Base-by-base conservation (phyloP, 148 eudicot species). In the Cornus kousa region DNA sequence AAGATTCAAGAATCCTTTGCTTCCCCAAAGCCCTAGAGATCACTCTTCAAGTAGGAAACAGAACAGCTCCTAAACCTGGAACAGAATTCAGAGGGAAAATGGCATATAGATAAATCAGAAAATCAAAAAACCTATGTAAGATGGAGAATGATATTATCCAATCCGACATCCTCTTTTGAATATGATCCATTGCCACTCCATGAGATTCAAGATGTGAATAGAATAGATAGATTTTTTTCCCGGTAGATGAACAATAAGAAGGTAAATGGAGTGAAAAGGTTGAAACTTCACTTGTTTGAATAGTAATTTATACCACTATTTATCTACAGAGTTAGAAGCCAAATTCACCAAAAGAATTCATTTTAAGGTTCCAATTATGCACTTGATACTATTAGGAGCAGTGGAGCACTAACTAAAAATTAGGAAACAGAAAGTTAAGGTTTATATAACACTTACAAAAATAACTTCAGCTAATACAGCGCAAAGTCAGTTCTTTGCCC, bases 1-100 rank as follows among this genome's bases (percentile, higher is more conserved):
- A 28, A 64, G 20, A 7, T 22, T 13, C 48, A 48, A 37, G 73
- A 33, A 43, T 73, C 55, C 46, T 72, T 28, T 40, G 22, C 46
- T 24, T 46, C 20, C 76, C 80, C 12, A 3, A 24, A 57, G 24
- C 24, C n/a, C 7, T 64, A 13, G 31, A 9, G 14, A 69, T 78
- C 64, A 73, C 33, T 40, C 31, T 57, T 60, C 67, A 74, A 72
- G 67, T 59, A 22, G 57, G 69, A 40, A 33, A 35, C 39, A 76
- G 71, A 23, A 53, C 57, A 72, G 67, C 33, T 55, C 72, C 16
- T 33, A 77, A 31, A 68, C 22, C 71, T 28, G 60, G 39, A 80
- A 67, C 66, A 20, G 68, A 50, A 50, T 53, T 68, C 65, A 39
- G 70, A 33, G n/a, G 9, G 40, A 73, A 37, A 19, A 46, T 14